Evolutionary conservation across 2,329 filamentous ascomycete genomes (phyloP).

Genomic region (Colletotrichum sp.): DNA sequence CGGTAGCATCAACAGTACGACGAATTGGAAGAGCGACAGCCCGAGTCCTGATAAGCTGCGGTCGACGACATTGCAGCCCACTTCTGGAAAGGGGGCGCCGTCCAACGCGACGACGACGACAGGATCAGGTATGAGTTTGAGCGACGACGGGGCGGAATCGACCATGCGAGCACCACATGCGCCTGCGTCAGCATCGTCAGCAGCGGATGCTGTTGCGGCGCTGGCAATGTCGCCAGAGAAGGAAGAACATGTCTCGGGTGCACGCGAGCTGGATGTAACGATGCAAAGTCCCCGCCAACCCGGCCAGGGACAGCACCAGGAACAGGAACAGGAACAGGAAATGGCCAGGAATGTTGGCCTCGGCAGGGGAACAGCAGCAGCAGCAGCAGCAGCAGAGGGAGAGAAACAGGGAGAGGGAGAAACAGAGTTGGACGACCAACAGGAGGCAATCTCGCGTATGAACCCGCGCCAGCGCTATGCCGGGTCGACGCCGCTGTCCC

Average conservation of each 20-base stretch:
- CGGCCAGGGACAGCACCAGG: neutral
- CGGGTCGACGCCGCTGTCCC: constrained; percentile 22
- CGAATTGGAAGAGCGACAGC: neutral
- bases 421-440: neutral
- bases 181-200: neutral
- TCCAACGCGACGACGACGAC: neutral
- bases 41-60: neutral
- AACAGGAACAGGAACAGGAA: neutral
- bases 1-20: neutral
- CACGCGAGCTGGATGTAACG: neutral
- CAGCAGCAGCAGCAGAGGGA: neutral
- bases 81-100: neutral
- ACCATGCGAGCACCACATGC: neutral
- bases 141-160: neutral
- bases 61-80: neutral
- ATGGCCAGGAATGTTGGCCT: neutral
- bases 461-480: constrained; percentile 16
- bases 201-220: neutral
- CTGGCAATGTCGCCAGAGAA: neutral
- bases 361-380: neutral
- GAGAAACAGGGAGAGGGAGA: neutral
- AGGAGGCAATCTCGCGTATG: constrained; percentile 3
- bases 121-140: neutral
- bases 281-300: neutral
- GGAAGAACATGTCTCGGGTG: constrained; percentile 16